Conservation (phyloP, 176 grass and related monocot species). For the Panicum miliaceum region DNA sequence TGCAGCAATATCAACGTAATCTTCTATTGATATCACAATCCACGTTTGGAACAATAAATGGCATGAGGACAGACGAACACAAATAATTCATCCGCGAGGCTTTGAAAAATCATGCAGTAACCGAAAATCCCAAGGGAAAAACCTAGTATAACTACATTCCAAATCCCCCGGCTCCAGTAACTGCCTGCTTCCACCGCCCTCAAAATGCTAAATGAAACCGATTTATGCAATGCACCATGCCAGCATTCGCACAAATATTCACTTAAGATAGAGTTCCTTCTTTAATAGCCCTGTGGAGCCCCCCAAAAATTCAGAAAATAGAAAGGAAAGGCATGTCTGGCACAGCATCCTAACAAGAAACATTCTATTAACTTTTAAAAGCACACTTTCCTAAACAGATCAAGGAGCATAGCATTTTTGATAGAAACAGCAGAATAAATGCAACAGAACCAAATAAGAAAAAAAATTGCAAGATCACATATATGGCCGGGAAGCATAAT, state of each 20-base stretch:
- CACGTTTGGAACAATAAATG: not conserved
- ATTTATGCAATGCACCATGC: conserved; percentile 12
- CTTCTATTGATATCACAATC: not conserved
- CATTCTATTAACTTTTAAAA: not conserved
- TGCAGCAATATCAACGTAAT: not conserved
- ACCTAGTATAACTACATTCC: conserved; percentile 4
- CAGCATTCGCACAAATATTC: not conserved
- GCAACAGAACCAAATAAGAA: not conserved
- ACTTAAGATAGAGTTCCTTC: conserved; percentile 1
- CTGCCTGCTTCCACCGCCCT: not conserved
- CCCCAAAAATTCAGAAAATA: not conserved
- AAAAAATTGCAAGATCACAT: not conserved
- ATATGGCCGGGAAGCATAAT: conserved; percentile 32
- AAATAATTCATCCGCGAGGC: not conserved
- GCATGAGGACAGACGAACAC: not conserved
- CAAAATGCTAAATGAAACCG: not conserved
- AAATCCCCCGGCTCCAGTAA: not conserved
- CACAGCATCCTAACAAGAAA: conserved; percentile 2
- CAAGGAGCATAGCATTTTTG: conserved; percentile 10
- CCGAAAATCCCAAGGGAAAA: conserved; percentile 27
- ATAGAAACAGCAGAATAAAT: conserved; percentile 34
- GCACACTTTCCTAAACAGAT: conserved; percentile 10
- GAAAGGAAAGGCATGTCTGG: not conserved
- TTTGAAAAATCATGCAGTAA: not conserved
- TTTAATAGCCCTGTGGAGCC: not conserved